A percentile compares a stretch with the other conserved stretches of the same genome.
Evolutionary conservation across 1,139 yeast species (phyloP).

Genomic region (Yamadazyma epiphylla): DNA sequence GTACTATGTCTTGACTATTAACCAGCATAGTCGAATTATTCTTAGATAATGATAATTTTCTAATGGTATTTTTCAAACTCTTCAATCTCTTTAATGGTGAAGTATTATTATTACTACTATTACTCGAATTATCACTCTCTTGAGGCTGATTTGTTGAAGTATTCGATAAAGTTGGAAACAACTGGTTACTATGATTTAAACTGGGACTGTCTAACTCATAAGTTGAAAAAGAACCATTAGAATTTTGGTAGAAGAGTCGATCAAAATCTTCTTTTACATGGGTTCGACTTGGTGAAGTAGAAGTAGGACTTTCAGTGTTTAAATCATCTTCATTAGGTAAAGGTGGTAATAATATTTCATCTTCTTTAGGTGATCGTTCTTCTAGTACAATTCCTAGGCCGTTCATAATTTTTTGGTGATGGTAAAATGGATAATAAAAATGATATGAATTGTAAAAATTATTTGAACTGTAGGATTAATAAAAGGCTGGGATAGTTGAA

Average conservation of each 20-base stretch:
- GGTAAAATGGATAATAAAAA: too few species aligned
- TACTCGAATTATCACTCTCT: constrained; percentile 1
- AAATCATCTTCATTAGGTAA: constrained; percentile 22
- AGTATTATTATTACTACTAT: constrained; percentile 11
- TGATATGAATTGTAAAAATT: too few species aligned
- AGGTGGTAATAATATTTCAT: constrained; percentile 34
- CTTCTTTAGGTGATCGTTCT: constrained; percentile 12
- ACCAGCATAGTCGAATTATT: background rate
- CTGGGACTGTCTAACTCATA: constrained; percentile 31
- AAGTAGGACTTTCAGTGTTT: background rate
- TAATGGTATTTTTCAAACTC: constrained; percentile 18
- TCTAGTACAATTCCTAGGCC: constrained; percentile 33
- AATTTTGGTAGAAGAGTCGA: constrained; percentile 11
- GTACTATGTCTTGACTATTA: background rate
- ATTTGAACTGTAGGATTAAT: too few species aligned
- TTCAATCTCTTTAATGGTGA: constrained; percentile 38
- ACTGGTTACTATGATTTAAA: constrained; percentile 15
- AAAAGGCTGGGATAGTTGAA: too few species aligned
- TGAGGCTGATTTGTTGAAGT: constrained; percentile 11
- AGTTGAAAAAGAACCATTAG: constrained; percentile 18
- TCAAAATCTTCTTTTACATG: constrained; percentile 4
- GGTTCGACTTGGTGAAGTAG: constrained; percentile 1
- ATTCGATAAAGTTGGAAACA: constrained; percentile 18
- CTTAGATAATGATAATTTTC: constrained; percentile 17
- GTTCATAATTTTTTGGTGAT: constrained; percentile 3